Base-by-base conservation (phyloP, 2,329 filamentous ascomycete species). In the Penicillium digitatum region DNA sequence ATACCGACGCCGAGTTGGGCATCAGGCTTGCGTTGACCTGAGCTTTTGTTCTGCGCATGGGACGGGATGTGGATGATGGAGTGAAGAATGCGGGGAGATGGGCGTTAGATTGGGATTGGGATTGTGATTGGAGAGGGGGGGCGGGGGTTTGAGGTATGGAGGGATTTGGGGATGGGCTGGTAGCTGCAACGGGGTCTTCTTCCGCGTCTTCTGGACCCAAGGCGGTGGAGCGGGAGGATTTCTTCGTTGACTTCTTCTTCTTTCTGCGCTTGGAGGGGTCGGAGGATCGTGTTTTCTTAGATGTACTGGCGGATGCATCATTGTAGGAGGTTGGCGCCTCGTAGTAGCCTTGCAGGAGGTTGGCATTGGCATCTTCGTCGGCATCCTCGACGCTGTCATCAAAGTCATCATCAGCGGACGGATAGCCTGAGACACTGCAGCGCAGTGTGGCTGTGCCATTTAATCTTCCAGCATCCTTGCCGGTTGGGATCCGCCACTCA, bases 401-500 rank as follows among this genome's bases (percentile, higher is more conserved):
- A 26, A 79, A 72, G 2, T 81, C 76, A 1, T 82, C 79, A 5
- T 78, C 73, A 0, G 69, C 64, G 0, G 78, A 73, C 1, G 80
- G 69, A 24, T 81, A 79, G 1, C 92, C 91, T 9, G 90, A 83
- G 0, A 95, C 87, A 0, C 88, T 92, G 66, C 90, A 94, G 48
- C 89, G 83, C 38, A 97, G 78, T 1, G 84, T 87, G 50, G 90
- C 90, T 51, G 83, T 85, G 1, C 86, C 82, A 16, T 82, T 81
- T 2, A 88, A 81, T 1, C 82, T 81, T 0, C 83, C 81, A 2
- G 91, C 80, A 54, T 95, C 91, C 73, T 90, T 57, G 40, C 49
- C 92, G 24, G 84, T 82, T 1, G 86, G 84, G 38, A 97, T 84
- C 54, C 86, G 83, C 93, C 93, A 97, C 72, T 95, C 89, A 9